Evolutionary conservation across 495 filamentous ascomycete genomes (phyloP), one percentile per base, ranked within the genome.

Genomic region (Aspergillus nidulans): DNA sequence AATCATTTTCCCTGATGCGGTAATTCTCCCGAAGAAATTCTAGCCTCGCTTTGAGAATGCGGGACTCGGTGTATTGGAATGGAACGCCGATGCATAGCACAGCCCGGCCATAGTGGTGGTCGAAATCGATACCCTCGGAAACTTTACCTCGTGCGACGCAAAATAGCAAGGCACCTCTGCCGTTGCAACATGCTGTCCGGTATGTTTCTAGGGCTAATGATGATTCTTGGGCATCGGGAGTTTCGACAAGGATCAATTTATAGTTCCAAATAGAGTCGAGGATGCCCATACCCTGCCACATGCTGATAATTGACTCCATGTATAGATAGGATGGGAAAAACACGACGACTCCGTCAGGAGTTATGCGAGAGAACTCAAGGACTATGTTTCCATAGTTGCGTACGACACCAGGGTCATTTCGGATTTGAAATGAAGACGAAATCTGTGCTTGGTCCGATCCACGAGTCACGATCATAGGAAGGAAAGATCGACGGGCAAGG

Each of bases 311-410:
- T 34, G 85, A 90, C 64, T 99, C 95, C 95, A 99, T 97, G 76
- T 99, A 99, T 2, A 99, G 81, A 64, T 99, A 99, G 1, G 89
- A 95, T 0, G 95, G 95, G 70, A 99, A 99, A 78, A 99, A 99
- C 44, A 99, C 95, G 28, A 97, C 94, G 70, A 99, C 84, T 49
- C 95, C 95, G 62, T 99, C 95, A 0, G 95, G 95, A 0, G 94
- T 97, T 59, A 97, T 85, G 68, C 88, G 91, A 32, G 90, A 83
- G 63, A 99, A 97, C 63, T 97, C 95, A 21, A 90, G 90, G 16
- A 99, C 75, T 6, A 99, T 78, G 55, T 85, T 90, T 34, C 95
- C 95, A 63, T 96, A 99, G 68, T 99, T 99, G 36, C 95, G 84
- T 12, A 97, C 89, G 8, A 97, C 91, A 59, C 85, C 86, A 1